Percentiles rank a stretch among this genome's conserved stretches.
Evolutionary conservation across 495 filamentous ascomycete genomes (phyloP).

Genomic region (Tetracladium setigerum): DNA sequence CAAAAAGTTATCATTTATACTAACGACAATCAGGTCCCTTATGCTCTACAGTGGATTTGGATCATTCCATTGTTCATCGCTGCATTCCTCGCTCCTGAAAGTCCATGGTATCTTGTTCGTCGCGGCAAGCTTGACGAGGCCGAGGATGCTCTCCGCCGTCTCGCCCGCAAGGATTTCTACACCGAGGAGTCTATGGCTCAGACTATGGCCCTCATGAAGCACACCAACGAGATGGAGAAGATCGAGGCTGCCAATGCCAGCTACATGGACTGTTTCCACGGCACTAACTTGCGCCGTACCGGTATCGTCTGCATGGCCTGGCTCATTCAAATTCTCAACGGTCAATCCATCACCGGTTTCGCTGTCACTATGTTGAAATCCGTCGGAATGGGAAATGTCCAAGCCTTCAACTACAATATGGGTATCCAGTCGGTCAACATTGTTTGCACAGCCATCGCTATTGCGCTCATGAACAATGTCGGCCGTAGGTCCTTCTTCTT

Average conservation of each 20-base stretch:
- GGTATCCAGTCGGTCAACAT: constrained; percentile 65
- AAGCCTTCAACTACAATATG: constrained; percentile 59
- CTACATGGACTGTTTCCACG: constrained; percentile 46
- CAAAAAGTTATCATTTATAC: no score
- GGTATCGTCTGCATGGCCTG: constrained; percentile 59
- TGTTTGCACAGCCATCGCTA: constrained; percentile 58
- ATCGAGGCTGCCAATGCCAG: constrained; percentile 47
- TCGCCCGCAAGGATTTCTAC: constrained; percentile 54
- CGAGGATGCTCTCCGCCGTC: constrained; percentile 30
- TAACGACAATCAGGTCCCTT: constrained; percentile 33
- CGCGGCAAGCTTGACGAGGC: constrained; percentile 42
- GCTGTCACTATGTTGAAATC: constrained; percentile 56
- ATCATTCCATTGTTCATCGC: constrained; percentile 34
- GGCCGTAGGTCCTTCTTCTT: constrained; percentile 64
- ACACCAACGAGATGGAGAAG: constrained; percentile 52
- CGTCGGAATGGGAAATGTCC: constrained; percentile 52
- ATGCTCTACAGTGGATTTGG: constrained; percentile 49
- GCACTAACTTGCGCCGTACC: constrained; percentile 44
- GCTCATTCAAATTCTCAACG: constrained; percentile 62
- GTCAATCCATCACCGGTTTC: constrained; percentile 53
- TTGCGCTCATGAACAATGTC: constrained; percentile 58
- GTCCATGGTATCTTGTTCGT: constrained; percentile 49
- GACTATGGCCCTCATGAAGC: constrained; percentile 46
- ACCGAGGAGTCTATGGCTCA: constrained; percentile 10
- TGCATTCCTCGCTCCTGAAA: constrained; percentile 35